These are phyloP conservation scores for Podospora pseudoanserina DNA, from an alignment of 495 filamentous ascomycete species.

Conservation along the genomic window DNA sequence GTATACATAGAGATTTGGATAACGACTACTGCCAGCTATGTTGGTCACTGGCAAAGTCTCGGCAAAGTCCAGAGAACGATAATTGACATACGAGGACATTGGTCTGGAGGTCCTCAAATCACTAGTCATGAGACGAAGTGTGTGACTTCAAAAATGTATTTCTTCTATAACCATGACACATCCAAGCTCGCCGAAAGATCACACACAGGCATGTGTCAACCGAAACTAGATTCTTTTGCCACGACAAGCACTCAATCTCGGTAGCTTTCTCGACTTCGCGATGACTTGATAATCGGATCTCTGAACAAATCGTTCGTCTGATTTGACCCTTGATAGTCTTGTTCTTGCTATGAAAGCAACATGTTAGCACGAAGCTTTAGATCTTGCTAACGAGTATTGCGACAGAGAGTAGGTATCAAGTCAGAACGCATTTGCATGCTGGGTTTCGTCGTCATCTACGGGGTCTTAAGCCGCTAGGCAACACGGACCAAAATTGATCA, in stretches of 20 bases:
- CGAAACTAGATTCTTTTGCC: neutral
- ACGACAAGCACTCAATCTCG: neutral
- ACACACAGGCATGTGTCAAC: neutral
- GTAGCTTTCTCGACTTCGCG: neutral
- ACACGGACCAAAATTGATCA: constrained; percentile 98
- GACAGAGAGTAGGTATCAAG: constrained; percentile 14
- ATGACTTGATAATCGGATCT: neutral
- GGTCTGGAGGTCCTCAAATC: too few relatives aligned
- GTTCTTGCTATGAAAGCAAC: neutral
- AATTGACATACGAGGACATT: too few relatives aligned
- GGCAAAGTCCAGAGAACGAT: too few relatives aligned
- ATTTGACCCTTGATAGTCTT: neutral
- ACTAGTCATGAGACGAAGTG: too few relatives aligned
- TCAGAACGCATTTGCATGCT: constrained; percentile 82
- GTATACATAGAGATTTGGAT: too few relatives aligned
- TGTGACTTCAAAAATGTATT: too few relatives aligned
- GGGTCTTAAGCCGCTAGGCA: constrained; percentile 98
- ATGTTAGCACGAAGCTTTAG: constrained; percentile 9
- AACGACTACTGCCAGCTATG: too few relatives aligned
- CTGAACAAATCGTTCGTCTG: neutral
- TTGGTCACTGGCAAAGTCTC: too few relatives aligned
- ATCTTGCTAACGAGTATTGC: constrained; percentile 5
- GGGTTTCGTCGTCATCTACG: constrained; percentile 77
- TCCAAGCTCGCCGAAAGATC: neutral
- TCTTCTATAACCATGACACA: too few relatives aligned